Percentiles rank a stretch among this genome's conserved stretches.
phyloP scores from a whole-genome alignment of 2,329 filamentous ascomycete genomes.

The Diaporthe sp. region DNA sequence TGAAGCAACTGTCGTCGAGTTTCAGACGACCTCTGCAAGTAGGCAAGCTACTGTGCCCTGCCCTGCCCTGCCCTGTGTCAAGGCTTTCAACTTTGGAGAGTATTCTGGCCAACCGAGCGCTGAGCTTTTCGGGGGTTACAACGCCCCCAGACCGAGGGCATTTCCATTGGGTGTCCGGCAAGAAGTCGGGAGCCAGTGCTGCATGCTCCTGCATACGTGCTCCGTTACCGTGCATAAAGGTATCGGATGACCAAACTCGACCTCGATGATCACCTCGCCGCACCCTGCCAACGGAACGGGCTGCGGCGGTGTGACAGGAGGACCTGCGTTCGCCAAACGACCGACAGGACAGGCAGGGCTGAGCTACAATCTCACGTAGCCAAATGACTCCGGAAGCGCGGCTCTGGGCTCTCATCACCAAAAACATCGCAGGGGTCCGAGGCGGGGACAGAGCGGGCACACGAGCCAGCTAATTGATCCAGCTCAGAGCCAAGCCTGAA shows the following conservation, averaged over 20 bases:
- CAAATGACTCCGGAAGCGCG: constrained; percentile 5
- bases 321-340: not conserved
- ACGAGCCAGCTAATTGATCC: constrained; percentile 10
- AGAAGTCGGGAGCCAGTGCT: constrained; percentile 32
- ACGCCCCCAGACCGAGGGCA: constrained; percentile 20
- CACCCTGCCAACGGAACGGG: not conserved
- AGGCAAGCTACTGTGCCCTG: not conserved
- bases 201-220: constrained; percentile 39
- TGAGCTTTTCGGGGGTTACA: constrained; percentile 22
- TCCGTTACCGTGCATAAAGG: constrained; percentile 37
- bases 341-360: not conserved
- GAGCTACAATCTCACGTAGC: not conserved
- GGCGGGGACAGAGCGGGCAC: constrained; percentile 6
- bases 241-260: constrained; percentile 27
- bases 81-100: not conserved
- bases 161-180: constrained; percentile 36
- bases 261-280: constrained; percentile 22
- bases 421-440: not conserved
- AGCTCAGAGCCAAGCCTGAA: constrained; percentile 34
- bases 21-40: constrained; percentile 32
- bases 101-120: not conserved
- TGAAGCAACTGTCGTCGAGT: constrained; percentile 21
- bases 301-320: constrained; percentile 24
- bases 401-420: not conserved
- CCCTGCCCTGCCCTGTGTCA: constrained; percentile 21